Evolutionary conservation across 495 filamentous ascomycete species (phyloP).

Genomic region (Podospora anserina): DNA sequence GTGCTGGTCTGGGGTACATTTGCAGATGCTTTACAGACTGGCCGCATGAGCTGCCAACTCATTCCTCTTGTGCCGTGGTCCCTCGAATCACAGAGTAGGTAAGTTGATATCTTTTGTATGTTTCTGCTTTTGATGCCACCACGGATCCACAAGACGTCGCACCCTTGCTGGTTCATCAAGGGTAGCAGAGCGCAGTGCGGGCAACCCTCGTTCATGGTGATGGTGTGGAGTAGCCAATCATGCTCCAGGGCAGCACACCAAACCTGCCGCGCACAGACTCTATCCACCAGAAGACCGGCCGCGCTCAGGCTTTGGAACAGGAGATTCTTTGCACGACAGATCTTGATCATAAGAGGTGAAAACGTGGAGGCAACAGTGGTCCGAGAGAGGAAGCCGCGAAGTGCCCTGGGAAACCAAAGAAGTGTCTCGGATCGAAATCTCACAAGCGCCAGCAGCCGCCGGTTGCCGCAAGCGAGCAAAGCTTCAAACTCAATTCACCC

Average conservation of each 20-base stretch:
- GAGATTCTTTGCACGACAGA: constrained; percentile 19
- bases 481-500: background rate
- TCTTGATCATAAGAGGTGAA: constrained; percentile 8
- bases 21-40: background rate
- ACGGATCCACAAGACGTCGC: background rate
- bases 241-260: constrained; percentile 19
- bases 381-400: background rate
- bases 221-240: constrained; percentile 26
- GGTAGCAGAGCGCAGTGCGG: background rate
- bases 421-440: background rate
- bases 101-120: background rate
- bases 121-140: background rate
- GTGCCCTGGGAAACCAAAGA: background rate
- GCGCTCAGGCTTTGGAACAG: constrained; percentile 20
- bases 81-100: background rate
- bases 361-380: constrained; percentile 3
- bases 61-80: background rate
- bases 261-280: constrained; percentile 26
- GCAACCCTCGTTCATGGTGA: constrained; percentile 14
- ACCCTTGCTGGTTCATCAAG: constrained; percentile 9
- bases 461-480: constrained; percentile 1
- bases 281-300: constrained; percentile 24
- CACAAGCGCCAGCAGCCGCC: constrained; percentile 21
- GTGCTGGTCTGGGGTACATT: background rate
- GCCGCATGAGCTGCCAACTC: constrained; percentile 9